Evolutionary conservation across 2,329 filamentous ascomycete genomes (phyloP), one percentile per base, ranked within the genome.

Genomic region (Shiraia sp.): DNA sequence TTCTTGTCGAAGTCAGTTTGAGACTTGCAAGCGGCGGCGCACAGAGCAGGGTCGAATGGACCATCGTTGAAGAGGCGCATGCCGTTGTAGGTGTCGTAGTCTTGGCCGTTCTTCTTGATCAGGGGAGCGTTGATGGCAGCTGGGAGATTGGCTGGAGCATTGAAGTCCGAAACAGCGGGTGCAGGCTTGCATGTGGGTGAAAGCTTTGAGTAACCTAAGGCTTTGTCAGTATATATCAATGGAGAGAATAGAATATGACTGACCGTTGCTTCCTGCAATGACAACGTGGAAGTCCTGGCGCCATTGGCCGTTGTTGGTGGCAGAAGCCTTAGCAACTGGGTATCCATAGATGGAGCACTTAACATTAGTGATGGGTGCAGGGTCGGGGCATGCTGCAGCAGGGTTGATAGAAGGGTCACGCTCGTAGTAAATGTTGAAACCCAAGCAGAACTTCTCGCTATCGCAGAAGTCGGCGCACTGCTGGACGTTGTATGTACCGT

Each of bases 1-100:
- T 57, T 50, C 24, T 43, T 48, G 45, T 72, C 63, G 47, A 67
- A 70, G 3, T 49, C 48, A 9, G 64, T 71, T 47, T 70, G 63
- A 13, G 62, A 54, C 34, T 62, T 43, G 51, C 68, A 72, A 16
- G 62, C 65, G 8, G 62, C 52, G 12, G 63, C 63, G 50, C 69
- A 72, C 7, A 55, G 42, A 16, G 46, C 38, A 2, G 59, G 55
- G 29, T 63, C 61, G 37, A 58, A 65, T 8, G 60, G 58, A 36
- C 55, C 53, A 31, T 51, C 32, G 45, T 61, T 61, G 51, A 57
- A 66, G 26, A 64, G 48, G 33, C 49, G 55, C 53, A 62, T 55
- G 27, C 59, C 59, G 32, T 52, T 52, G 48, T 65, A 65, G 34
- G 56, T 53, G 41, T 61, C 53, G 32, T 55, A 45, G 8, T 34